A percentile compares a stretch with the other conserved stretches of the same genome.
phyloP scores from a whole-genome alignment of 306 rosid species.

The Cucurbita maxima region DNA sequence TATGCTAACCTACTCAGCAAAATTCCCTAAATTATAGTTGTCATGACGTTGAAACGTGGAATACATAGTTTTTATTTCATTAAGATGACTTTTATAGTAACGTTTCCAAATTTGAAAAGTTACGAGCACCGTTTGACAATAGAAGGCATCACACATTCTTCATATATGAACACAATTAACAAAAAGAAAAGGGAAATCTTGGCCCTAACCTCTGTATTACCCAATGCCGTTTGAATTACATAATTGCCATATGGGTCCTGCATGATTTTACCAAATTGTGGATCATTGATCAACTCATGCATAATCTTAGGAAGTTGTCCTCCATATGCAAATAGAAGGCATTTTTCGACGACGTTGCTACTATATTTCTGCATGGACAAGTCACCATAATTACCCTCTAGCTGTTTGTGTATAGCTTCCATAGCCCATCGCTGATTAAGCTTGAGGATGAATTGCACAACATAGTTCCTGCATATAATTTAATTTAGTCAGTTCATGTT shows the following conservation, averaged over 20 bases:
- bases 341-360: slow-evolving; percentile 43
- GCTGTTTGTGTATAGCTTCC: slow-evolving; percentile 17
- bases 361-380: slow-evolving; percentile 41
- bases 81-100: neutral
- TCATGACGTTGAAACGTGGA: neutral
- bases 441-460: slow-evolving; percentile 39
- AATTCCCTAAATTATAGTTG: neutral
- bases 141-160: neutral
- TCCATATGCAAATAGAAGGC: slow-evolving; percentile 22
- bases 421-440: slow-evolving; percentile 31
- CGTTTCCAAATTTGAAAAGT: neutral
- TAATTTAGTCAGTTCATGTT: neutral
- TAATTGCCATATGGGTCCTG: slow-evolving; percentile 46
- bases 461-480: slow-evolving; percentile 37
- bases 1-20: neutral
- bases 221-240: slow-evolving; percentile 33
- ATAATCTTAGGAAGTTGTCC: slow-evolving; percentile 10
- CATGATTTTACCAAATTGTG: slow-evolving; percentile 32
- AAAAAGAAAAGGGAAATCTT: neutral
- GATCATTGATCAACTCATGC: slow-evolving; percentile 21
- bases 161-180: neutral
- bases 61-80: neutral
- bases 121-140: no score
- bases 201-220: slow-evolving; percentile 23
- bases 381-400: slow-evolving; percentile 32